phyloP scores from a whole-genome alignment of 2,329 filamentous ascomycete genomes.

The Macrophomina tecta region DNA sequence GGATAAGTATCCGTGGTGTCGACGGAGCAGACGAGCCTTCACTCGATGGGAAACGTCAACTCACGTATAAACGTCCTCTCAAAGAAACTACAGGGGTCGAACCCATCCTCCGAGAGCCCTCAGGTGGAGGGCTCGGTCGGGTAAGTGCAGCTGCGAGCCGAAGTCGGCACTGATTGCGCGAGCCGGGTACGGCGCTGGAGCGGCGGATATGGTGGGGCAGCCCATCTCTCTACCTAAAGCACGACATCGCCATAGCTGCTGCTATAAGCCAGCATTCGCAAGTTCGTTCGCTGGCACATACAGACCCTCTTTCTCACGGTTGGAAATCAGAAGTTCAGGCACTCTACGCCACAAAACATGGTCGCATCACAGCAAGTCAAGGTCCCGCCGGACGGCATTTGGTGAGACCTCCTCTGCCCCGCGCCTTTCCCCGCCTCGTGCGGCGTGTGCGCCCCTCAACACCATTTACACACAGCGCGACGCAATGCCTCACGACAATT shows the following conservation, averaged over 20 bases:
- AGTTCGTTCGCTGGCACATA: too few relatives aligned
- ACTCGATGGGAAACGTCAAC: too few relatives aligned
- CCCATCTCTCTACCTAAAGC: neutral
- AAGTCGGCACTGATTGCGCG: conserved; percentile 12
- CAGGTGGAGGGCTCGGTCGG: conserved; percentile 12
- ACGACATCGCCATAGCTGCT: neutral
- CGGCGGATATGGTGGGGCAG: conserved; percentile 5
- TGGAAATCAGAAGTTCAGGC: neutral
- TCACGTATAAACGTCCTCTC: too few relatives aligned
- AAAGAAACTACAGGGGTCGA: too few relatives aligned
- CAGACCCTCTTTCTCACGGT: too few relatives aligned
- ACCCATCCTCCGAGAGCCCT: too few relatives aligned
- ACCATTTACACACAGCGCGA: neutral
- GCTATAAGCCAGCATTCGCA: neutral
- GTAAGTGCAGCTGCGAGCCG: neutral
- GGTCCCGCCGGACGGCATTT: conserved; percentile 27
- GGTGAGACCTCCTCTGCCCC: conserved; percentile 19
- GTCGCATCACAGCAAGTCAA: conserved; percentile 13
- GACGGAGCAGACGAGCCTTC: too few relatives aligned
- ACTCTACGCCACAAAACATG: neutral
- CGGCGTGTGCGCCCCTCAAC: neutral
- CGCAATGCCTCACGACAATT: neutral
- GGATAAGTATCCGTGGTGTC: conserved; percentile 4
- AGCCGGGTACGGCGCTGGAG: conserved; percentile 13
- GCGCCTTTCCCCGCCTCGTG: neutral